Evolutionary conservation across 805 yeast species (phyloP), one percentile per base, ranked within the genome.

Genomic region (Teunomyces funiuensis): DNA sequence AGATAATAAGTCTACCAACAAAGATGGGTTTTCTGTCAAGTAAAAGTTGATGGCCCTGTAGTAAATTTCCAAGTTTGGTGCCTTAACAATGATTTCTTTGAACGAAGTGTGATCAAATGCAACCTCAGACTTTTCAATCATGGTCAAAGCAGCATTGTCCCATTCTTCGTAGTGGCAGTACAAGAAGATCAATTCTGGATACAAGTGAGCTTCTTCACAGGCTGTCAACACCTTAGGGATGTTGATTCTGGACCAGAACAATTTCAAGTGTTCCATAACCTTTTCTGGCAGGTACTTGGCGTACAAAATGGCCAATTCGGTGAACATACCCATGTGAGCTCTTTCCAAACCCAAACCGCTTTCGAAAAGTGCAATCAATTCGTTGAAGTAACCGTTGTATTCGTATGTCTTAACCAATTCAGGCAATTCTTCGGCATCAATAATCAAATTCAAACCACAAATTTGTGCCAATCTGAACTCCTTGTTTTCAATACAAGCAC

Each of bases 321-420:
- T 93, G 65, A 93, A 93, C 97, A 93, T 91, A 54, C 98, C 99
- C 99, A 93, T 93, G 63, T 93, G 99, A 28, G 99, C 99, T 65
- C 99, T 86, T 74, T 93, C 99, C 53, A 93, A 77, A 30, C 96
- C 95, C 45, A 93, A 77, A 51, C 98, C 98, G 55, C 89, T 91
- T 68, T 93, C 99, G 57, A 93, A 88, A 57, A 93, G 78, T 13
- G 97, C 80, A 49, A 91, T 87, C 51, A 93, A 76, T 73, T 93
- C 96, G 51, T 82, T 85, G 69, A 90, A 90, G 68, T 88, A 88
- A 33, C 99, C 99, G 52, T 84, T 80, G 61, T 78, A 74, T 69
- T 93, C 97, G 63, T 93, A 93, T 51, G 84, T 85, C 48, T 72
- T 74, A 33, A 91, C 97, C 50, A 93, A 75, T 59, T 86, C 97